phyloP scores from a whole-genome alignment of 139 green algal genomes.

The Tetradesmus obliquus region DNA sequence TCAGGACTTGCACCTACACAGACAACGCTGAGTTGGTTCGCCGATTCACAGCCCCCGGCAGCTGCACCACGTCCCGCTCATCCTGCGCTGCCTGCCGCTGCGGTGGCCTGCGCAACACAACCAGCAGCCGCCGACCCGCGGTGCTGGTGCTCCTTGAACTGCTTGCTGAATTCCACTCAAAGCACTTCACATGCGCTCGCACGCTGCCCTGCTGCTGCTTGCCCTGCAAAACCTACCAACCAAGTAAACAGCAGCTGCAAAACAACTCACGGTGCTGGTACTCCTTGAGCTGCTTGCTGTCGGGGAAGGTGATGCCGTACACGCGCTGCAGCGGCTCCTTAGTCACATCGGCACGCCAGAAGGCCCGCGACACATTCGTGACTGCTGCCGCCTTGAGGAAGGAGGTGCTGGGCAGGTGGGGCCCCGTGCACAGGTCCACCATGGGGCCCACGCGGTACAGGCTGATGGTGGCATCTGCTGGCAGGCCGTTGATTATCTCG shows the following conservation, averaged over 20 bases:
- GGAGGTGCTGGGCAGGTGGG: conserved; percentile 94
- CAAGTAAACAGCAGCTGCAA: neutral
- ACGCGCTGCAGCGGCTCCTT: conserved; percentile 91
- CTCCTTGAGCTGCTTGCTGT: conserved; percentile 95
- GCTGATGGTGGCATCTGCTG: conserved; percentile 89
- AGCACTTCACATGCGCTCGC: neutral
- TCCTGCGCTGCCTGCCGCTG: too few relatives aligned
- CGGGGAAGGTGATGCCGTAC: conserved; percentile 97
- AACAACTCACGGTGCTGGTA: conserved; percentile 84
- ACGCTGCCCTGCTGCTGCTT: neutral
- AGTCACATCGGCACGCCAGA: conserved; percentile 91
- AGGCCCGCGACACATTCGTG: conserved; percentile 80
- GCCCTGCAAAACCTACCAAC: neutral
- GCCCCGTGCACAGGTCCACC: conserved; percentile 96
- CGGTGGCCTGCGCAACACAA: too few relatives aligned
- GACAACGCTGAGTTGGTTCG: too few relatives aligned
- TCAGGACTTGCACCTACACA: neutral
- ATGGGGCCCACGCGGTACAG: conserved; percentile 94
- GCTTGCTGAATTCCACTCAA: neutral
- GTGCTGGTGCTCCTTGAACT: neutral
- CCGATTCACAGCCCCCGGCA: too few relatives aligned
- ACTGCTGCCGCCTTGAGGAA: conserved; percentile 86
- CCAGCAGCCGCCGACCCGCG: too few relatives aligned
- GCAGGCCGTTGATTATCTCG: conserved; percentile 94
- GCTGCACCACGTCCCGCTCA: too few relatives aligned